Evolutionary conservation across 768 basidiomycete genomes (phyloP), one percentile per base, ranked within the genome.

Genomic region (Pisolithus marmoratus): DNA sequence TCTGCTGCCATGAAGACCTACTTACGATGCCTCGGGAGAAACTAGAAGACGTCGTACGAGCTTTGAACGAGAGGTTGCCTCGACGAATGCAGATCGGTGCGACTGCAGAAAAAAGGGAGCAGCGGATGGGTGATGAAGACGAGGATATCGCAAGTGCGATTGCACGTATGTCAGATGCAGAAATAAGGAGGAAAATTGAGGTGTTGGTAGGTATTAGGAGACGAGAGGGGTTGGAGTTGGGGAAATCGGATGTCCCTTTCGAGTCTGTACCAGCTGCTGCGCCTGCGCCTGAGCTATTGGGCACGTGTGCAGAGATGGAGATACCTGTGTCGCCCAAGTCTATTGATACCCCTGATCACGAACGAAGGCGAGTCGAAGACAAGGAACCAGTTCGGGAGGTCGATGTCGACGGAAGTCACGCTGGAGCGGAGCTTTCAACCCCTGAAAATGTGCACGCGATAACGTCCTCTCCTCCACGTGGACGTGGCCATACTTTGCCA

Each of bases 1-100:
- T 87, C 68, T 84, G 83, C 66, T 86, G 84, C 64, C 84, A 89
- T 61, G 83, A 85, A 53, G 85, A 89, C 57, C 74, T 87, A 38
- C 60, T 86, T 49, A 74, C 77, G 1, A 87, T 89, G 86, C 58
- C 76, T 4, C 79, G 78, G 38, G 42, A 63, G 1, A 71, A 79
- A 53, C 78, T 89, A 41, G 60, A 81, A 43, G 63, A 51, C 1
- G 83, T 83, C 15, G 85, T 83, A 5, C 55, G 58, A 15, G 56
- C 70, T 8, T 73, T 89, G 43, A 89, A 89, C 62, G 69, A 60
- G 14, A 76, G 75, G 36, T 71, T 87, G 1, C 85, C 86, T 2
- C 60, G 50, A 40, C 73, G 68, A 1, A 62, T 83, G 58, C 73
- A 70, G 20, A 84, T 88, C 49, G 72, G 76, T 49, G 63, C 70